Conservation (phyloP, 768 basidiomycete genomes). For the Leccinellum albellum region DNA sequence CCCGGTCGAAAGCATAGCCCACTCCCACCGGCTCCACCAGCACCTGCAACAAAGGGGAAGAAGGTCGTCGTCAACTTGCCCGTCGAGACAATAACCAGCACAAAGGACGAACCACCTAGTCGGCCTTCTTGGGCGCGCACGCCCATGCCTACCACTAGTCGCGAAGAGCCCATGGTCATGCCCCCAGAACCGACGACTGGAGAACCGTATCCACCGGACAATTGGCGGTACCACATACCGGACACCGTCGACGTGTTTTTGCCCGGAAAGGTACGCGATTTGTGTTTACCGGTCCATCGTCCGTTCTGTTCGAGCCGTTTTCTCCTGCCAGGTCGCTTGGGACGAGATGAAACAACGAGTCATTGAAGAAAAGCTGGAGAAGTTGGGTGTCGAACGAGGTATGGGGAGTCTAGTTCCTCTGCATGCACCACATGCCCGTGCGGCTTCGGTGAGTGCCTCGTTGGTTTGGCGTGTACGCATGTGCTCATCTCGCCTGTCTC, state of each 20-base stretch:
- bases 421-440: constrained; percentile 74
- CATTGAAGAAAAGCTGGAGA: constrained; percentile 80
- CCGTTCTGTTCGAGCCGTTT: constrained; percentile 4
- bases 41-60: constrained; percentile 50
- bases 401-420: constrained; percentile 50
- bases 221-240: constrained; percentile 55
- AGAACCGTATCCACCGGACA: constrained; percentile 64
- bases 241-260: constrained; percentile 74
- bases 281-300: constrained; percentile 1
- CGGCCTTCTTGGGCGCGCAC: constrained; percentile 60
- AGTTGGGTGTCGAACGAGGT: constrained; percentile 72
- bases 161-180: constrained; percentile 20
- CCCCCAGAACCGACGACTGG: constrained; percentile 41
- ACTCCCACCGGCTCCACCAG: constrained; percentile 37
- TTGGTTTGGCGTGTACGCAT: constrained; percentile 17
- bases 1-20: constrained; percentile 76
- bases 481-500: neutral
- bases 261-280: constrained; percentile 63
- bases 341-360: constrained; percentile 62
- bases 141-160: constrained; percentile 43
- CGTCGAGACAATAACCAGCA: constrained; percentile 49
- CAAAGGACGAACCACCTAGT: constrained; percentile 37
- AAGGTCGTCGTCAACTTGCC: constrained; percentile 72
- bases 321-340: constrained; percentile 58
- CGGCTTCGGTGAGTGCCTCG: constrained; percentile 66